Percentiles rank a stretch among this genome's conserved stretches.
These are phyloP conservation scores for Chamaecrista fasciculata DNA, from an alignment of 306 rosid genomes.

Conservation along the genomic window DNA sequence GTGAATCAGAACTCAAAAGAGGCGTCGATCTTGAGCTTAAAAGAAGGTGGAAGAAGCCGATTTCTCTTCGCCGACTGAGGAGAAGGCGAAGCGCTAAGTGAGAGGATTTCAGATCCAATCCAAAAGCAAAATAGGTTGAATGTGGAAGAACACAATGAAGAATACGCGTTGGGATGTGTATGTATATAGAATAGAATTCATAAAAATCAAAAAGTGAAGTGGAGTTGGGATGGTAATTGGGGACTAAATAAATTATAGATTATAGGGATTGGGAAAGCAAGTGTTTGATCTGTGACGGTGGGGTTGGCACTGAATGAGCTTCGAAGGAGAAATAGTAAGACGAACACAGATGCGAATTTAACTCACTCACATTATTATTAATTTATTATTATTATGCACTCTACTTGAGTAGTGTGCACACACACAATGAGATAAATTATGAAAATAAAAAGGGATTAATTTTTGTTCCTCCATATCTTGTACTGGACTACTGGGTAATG, in stretches of 20 bases:
- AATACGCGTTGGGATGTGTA: not conserved
- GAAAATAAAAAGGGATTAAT: too few species aligned
- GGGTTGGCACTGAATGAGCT: not conserved
- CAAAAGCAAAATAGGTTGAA: not conserved
- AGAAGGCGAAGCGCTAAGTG: not conserved
- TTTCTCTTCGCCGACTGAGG: constrained; percentile 1
- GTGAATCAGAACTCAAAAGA: not conserved
- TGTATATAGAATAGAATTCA: not conserved
- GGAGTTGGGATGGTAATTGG: constrained; percentile 5
- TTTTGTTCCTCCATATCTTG: too few species aligned
- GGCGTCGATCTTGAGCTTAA: not conserved
- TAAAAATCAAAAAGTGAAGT: not conserved
- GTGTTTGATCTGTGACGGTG: not conserved
- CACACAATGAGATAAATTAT: too few species aligned
- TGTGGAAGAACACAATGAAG: not conserved
- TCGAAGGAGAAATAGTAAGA: not conserved
- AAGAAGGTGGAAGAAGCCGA: not conserved
- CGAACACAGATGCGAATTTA: not conserved
- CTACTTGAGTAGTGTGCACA: not conserved
- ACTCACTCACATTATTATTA: too few species aligned
- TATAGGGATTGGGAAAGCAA: too few species aligned
- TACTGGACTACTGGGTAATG: too few species aligned
- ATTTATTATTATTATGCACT: not conserved
- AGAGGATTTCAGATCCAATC: not conserved
- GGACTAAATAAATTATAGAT: not conserved